Conservation (phyloP, 768 basidiomycete genomes). For the Lactarius sanguifluus region DNA sequence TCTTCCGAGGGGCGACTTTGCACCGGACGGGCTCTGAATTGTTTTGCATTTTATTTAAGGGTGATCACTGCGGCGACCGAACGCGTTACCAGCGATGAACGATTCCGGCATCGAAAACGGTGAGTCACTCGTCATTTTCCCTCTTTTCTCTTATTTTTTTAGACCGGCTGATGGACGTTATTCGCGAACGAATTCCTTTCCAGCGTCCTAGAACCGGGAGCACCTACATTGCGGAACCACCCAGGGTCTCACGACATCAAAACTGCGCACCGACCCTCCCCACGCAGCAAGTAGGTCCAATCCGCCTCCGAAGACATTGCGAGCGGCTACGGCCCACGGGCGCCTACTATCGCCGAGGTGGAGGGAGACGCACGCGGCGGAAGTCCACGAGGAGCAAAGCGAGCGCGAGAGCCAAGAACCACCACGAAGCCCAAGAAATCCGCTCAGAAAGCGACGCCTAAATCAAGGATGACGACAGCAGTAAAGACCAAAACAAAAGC, state of each 20-base stretch:
- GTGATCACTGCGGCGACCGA: too few species aligned
- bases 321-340: neutral
- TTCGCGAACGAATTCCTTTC: neutral
- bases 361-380: neutral
- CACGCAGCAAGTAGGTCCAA: neutral
- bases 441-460: neutral
- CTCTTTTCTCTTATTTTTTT: conserved; percentile 2
- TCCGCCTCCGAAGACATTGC: neutral
- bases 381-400: neutral
- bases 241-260: conserved; percentile 43
- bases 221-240: conserved; percentile 42
- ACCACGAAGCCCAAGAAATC: neutral
- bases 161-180: neutral
- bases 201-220: neutral
- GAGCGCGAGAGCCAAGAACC: neutral
- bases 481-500: conserved; percentile 2
- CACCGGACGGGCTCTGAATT: too few species aligned
- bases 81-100: conserved; percentile 40
- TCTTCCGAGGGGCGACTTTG: too few species aligned
- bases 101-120: conserved; percentile 56
- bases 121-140: conserved; percentile 33
- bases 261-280: conserved; percentile 1
- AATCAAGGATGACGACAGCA: neutral
- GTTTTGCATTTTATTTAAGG: too few species aligned
- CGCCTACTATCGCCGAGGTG: neutral